Percentiles rank a stretch among this genome's conserved stretches.
phyloP scores from a whole-genome alignment of 2,329 filamentous ascomycete genomes.

The Davidsoniella virescens region DNA sequence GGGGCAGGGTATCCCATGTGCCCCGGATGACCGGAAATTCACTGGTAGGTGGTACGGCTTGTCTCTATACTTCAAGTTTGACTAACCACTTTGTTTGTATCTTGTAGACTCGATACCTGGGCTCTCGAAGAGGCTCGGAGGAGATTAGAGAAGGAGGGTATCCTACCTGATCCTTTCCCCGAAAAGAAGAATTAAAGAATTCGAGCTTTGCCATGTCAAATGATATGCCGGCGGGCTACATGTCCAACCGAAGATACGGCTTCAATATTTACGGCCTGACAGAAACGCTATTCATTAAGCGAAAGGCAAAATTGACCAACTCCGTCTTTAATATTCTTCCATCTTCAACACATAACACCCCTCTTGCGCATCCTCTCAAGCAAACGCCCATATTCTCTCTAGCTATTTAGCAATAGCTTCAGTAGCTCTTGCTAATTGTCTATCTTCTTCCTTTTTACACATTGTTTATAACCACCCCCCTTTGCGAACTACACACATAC shows the following conservation, averaged over 20 bases:
- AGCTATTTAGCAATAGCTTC: too few relatives aligned
- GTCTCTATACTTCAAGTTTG: conserved; percentile 1
- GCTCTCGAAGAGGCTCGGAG: conserved; percentile 91
- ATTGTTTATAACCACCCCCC: neutral
- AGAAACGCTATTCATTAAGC: neutral
- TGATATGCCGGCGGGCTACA: conserved; percentile 16
- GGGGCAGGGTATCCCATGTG: neutral
- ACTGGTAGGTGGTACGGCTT: neutral
- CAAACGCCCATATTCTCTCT: too few relatives aligned
- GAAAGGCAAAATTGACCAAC: too few relatives aligned
- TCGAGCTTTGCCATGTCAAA: conserved; percentile 17
- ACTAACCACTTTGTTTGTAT: neutral
- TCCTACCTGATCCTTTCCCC: conserved; percentile 60
- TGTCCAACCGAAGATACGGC: conserved; percentile 14
- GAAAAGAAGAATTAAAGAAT: conserved; percentile 34
- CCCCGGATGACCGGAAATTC: too few relatives aligned
- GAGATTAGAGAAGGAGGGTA: conserved; percentile 89
- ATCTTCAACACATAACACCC: too few relatives aligned
- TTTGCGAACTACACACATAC: neutral
- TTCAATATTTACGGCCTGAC: neutral
- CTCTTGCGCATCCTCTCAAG: too few relatives aligned
- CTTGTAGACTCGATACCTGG: conserved; percentile 88
- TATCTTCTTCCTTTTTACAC: conserved; percentile 2
- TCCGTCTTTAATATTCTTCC: neutral
- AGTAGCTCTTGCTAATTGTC: too few relatives aligned